Percentiles rank a stretch among this genome's conserved stretches.
phyloP scores from a whole-genome alignment of 495 filamentous ascomycete genomes.

The Penicillium robsamsonii region DNA sequence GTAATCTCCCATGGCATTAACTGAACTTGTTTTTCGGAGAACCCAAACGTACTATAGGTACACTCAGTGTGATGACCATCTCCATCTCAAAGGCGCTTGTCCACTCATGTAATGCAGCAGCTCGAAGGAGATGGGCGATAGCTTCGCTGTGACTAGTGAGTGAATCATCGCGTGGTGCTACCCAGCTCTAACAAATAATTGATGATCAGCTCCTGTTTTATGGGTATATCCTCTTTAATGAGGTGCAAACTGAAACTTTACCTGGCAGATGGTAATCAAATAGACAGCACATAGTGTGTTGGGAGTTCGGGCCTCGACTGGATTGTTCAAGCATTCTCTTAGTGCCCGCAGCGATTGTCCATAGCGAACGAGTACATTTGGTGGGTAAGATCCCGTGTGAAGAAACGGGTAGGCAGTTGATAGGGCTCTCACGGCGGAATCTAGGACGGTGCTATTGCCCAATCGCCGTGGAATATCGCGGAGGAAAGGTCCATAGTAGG shows the following conservation, averaged over 20 bases:
- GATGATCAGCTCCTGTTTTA: background rate
- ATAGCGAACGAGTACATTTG: slow-evolving; percentile 25
- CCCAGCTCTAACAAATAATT: slow-evolving; percentile 26
- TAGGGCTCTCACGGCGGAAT: slow-evolving; percentile 34
- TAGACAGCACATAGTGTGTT: slow-evolving; percentile 45
- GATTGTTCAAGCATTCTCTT: slow-evolving; percentile 33
- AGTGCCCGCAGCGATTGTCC: slow-evolving; percentile 31
- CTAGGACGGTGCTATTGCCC: slow-evolving; percentile 35
- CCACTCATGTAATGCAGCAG: slow-evolving; percentile 22
- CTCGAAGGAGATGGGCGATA: slow-evolving; percentile 32
- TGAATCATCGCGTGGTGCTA: slow-evolving; percentile 20
- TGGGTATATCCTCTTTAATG: background rate
- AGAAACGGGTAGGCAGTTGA: slow-evolving; percentile 27
- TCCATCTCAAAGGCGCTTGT: slow-evolving; percentile 27
- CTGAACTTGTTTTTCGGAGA: background rate
- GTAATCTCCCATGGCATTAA: background rate
- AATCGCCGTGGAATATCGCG: slow-evolving; percentile 34
- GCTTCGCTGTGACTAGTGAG: slow-evolving; percentile 31
- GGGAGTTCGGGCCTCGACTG: slow-evolving; percentile 25
- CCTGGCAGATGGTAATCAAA: slow-evolving; percentile 43
- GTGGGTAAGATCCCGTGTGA: slow-evolving; percentile 16
- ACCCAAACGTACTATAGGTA: slow-evolving; percentile 33
- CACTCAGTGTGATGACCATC: slow-evolving; percentile 32
- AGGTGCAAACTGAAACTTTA: slow-evolving; percentile 7
- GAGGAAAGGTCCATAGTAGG: slow-evolving; percentile 36